Base-by-base conservation (phyloP, 106 monocot genomes). In the Phalaenopsis aphrodite region DNA sequence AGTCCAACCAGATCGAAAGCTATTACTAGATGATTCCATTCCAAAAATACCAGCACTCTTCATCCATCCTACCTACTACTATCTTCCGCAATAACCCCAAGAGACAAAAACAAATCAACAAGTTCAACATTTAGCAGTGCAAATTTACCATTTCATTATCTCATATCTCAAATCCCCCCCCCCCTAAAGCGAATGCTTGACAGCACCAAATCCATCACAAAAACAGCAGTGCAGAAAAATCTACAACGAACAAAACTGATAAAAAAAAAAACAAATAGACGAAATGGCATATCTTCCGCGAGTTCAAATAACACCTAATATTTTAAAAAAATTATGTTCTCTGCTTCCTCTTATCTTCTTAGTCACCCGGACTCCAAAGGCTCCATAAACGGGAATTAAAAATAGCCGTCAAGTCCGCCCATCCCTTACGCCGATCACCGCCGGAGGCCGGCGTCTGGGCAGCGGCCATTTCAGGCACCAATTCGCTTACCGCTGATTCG, bases 391-490 rank as follows among this genome's bases (percentile, higher is more conserved):
- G 84, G 18, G 71, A 84, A 72, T 84, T 84, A 48, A 87, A 71
- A 10, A 79, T 46, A 2, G 84, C 84, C 78, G 85, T 82, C 64
- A 85, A 75, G 66, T 87, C 87, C 81, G 84, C 38, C 87, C 87
- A 87, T 3, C 81, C 74, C 67, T 76, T 79, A 55, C 79, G 81
- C 78, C 75, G n/a, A 64, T 82, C 82, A 42, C 75, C 76, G 42
- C 41, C 57, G 24, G 72, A 76, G 24, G 12, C 23, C 61, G 17
- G 7, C 56, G 57, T 61, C 19, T 41, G 17, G 21, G 41, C 73
- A 1, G 76, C 45, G 36, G 5, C 11, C 18, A 5, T 23, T 41
- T 23, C 82, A 5, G 56, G n/a, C 4, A n/a, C 71, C 24, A 38
- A 74, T 48, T 56, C 80, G 5, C 17, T 48, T 0, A 19, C 58